A percentile compares a stretch with the other conserved stretches of the same genome.
Evolutionary conservation across 257 asterid genomes (phyloP).

Genomic region (Jaltomata sinuosa): DNA sequence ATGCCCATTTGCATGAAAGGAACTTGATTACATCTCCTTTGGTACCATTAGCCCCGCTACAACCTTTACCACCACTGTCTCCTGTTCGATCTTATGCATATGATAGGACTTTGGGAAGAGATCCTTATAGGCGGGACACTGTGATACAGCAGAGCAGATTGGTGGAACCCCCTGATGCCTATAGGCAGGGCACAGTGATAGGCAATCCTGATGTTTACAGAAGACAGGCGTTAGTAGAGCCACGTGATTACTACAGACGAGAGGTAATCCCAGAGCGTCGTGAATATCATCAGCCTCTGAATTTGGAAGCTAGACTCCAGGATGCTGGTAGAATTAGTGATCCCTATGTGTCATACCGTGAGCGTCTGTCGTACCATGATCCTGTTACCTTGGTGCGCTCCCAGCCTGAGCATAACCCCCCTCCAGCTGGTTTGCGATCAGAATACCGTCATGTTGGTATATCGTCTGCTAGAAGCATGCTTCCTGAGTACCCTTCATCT

Average conservation of each 20-base stretch:
- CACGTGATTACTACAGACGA: not conserved
- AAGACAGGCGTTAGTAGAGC: not conserved
- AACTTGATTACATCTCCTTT: not conserved
- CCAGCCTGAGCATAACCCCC: not conserved
- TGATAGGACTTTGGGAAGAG: not conserved
- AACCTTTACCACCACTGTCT: not conserved
- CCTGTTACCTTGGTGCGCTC: not conserved
- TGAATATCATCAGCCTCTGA: not conserved
- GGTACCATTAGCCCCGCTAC: not conserved
- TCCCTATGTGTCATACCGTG: not conserved
- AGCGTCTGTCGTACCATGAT: not conserved
- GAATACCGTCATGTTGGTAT: not conserved
- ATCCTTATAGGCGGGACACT: not conserved
- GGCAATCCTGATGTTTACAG: not conserved
- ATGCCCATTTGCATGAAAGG: not conserved
- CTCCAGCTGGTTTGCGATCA: not conserved
- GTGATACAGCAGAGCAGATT: not conserved
- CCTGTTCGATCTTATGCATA: not conserved
- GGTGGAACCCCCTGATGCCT: not conserved
- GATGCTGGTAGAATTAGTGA: not conserved
- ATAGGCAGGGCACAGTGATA: not conserved
- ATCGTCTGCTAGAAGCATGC: not conserved
- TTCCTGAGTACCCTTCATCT: not conserved
- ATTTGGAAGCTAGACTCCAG: not conserved
- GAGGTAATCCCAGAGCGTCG: not conserved